Conservation (phyloP, 2,329 filamentous ascomycete species). For the Aspergillus quadrilineatus region DNA sequence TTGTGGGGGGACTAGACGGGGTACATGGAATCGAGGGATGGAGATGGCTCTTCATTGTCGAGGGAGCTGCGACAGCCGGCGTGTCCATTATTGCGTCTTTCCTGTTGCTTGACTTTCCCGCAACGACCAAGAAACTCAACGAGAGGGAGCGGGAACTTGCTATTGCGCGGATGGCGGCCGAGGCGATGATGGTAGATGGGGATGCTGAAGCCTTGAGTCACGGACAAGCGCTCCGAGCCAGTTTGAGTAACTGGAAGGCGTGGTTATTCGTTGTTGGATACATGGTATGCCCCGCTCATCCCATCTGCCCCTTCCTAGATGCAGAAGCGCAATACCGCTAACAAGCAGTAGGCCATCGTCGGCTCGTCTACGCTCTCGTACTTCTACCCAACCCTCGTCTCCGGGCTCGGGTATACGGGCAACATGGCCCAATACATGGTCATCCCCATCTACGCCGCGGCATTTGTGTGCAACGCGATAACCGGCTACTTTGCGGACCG, state of each 20-base stretch:
- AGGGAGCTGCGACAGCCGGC: slow-evolving; percentile 42
- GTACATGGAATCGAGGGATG: slow-evolving; percentile 1
- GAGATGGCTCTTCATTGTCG: slow-evolving; percentile 5
- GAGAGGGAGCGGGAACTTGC: slow-evolving; percentile 26
- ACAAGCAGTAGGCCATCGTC: slow-evolving; percentile 30
- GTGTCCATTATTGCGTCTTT: slow-evolving; percentile 46
- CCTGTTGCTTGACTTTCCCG: slow-evolving; percentile 52
- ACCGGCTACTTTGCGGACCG: slow-evolving; percentile 52
- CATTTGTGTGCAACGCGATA: slow-evolving; percentile 51
- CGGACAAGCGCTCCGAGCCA: slow-evolving; percentile 20
- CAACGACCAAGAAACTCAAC: slow-evolving; percentile 45
- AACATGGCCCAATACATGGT: slow-evolving; percentile 21
- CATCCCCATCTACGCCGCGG: slow-evolving; percentile 55
- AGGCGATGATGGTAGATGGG: slow-evolving; percentile 22
- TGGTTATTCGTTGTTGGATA: slow-evolving; percentile 46
- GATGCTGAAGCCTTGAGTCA: slow-evolving; percentile 17
- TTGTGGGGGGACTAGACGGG: neutral
- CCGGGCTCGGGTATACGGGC: slow-evolving; percentile 25
- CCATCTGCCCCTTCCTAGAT: neutral
- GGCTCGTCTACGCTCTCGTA: slow-evolving; percentile 36
- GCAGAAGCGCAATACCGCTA: neutral
- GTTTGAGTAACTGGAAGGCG: slow-evolving; percentile 32
- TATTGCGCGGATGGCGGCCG: slow-evolving; percentile 21
- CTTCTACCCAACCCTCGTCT: slow-evolving; percentile 33
- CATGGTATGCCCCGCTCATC: slow-evolving; percentile 25